Evolutionary conservation across 352 stramenopile genomes (phyloP).

Genomic region (Phytophthora melonis): DNA sequence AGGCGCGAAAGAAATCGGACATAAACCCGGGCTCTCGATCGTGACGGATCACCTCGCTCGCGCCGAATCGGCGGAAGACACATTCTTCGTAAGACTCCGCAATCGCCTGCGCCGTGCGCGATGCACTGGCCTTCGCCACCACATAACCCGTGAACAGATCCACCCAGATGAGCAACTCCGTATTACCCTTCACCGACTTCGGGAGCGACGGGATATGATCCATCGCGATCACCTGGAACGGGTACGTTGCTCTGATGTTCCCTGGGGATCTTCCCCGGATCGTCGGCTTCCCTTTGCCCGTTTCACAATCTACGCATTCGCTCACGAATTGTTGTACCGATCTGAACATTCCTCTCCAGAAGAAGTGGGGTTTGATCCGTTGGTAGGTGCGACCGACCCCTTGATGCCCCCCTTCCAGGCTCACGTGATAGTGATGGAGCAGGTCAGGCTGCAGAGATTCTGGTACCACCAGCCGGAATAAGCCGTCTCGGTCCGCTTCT

Average conservation of each 20-base stretch:
- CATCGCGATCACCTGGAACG: too few relatives aligned
- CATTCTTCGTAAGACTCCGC: not conserved
- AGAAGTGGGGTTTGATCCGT: not conserved
- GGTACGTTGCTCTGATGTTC: too few relatives aligned
- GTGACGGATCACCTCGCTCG: not conserved
- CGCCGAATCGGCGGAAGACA: not conserved
- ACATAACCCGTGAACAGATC: not conserved
- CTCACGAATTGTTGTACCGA: not conserved
- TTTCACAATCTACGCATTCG: constrained; percentile 9
- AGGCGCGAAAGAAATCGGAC: not conserved
- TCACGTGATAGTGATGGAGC: constrained; percentile 3
- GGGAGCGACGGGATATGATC: too few relatives aligned
- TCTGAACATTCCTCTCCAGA: not conserved
- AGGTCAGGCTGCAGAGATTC: constrained; percentile 1
- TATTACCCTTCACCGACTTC: too few relatives aligned
- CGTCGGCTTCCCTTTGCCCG: not conserved
- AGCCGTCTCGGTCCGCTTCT: not conserved
- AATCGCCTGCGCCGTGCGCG: not conserved
- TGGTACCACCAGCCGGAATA: not conserved
- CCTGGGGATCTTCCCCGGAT: too few relatives aligned
- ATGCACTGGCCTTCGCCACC: not conserved
- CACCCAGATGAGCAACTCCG: not conserved
- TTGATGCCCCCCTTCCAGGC: constrained; percentile 10
- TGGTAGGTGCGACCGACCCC: constrained; percentile 7
- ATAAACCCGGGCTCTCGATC: not conserved